Base-by-base conservation (phyloP, 2,329 filamentous ascomycete genomes). In the Ceratocystis variospora region DNA sequence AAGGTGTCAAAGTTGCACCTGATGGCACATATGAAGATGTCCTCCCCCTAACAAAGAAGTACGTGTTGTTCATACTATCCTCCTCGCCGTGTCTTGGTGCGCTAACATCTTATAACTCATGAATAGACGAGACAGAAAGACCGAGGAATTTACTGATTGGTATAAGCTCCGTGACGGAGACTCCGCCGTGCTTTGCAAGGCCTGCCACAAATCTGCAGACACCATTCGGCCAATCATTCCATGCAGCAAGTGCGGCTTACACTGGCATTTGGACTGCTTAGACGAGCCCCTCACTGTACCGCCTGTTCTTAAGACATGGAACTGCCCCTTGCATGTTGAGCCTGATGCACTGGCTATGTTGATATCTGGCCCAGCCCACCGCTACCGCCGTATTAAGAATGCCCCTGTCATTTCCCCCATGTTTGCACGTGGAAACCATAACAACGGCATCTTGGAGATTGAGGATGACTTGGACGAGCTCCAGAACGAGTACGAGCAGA, bases 201-300 rank as follows among this genome's bases (percentile, higher is more conserved):
- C 79, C 57, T 97, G 93, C 76, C 82, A 88, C 70, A 80, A 81
- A 71, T 81, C 87, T 33, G 83, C 87, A 59, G 78, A 82, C 22
- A 75, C 78, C 69, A 81, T 81, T 71, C 84, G 88, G 31, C 83
- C 87, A 70, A 91, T 97, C 71, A 87, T 96, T 70, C 85, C 88
- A 59, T 99, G 93, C 78, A 91, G 91, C 75, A 84, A 82, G 72
- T 99, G 93, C 76, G 80, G 83, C 12, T 81, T 90, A 44, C 82
- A 87, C 72, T 99, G 92, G 88, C 94, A 99, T 77, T 79, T 96
- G 63, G 93, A 97, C 75, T 99, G 94, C 76, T 79, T 96, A 17
- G 87, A 95, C 73, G 89, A 90, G 33, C 92, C 93, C 44, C 77
- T 92, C 72, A 85, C 91, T 44, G 85, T 88, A 66, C 88, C 90